phyloP scores from a whole-genome alignment of 2,329 filamentous ascomycete species.

The Byssoonygena ceratinophila region DNA sequence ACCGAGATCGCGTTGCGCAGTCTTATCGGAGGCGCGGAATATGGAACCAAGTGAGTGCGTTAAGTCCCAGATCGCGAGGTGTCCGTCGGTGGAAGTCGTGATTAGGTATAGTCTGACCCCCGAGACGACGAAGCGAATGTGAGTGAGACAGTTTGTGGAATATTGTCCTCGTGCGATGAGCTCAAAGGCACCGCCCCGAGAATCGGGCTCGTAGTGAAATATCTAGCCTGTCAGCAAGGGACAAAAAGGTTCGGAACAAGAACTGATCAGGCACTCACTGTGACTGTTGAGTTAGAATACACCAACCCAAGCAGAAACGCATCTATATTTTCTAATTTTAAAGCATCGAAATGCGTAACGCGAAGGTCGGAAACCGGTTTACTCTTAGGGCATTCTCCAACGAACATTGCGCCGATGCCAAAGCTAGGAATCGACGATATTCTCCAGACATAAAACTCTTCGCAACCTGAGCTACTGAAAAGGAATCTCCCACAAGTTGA shows the following conservation, averaged over 20 bases:
- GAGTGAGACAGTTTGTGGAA: conserved; percentile 65
- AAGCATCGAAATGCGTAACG: conserved; percentile 66
- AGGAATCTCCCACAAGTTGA: conserved; percentile 55
- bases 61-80: conserved; percentile 53
- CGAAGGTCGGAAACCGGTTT: conserved; percentile 56
- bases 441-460: conserved; percentile 83
- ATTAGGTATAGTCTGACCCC: conserved; percentile 37
- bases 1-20: neutral
- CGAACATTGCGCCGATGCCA: conserved; percentile 44
- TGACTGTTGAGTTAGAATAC: conserved; percentile 74
- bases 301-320: conserved; percentile 56
- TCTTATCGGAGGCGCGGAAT: conserved; percentile 20
- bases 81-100: conserved; percentile 76
- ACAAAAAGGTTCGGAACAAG: conserved; percentile 11
- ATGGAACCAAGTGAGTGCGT: conserved; percentile 23
- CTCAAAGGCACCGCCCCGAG: conserved; percentile 21
- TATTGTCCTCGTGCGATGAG: conserved; percentile 49
- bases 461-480: conserved; percentile 75
- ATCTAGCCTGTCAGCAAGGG: conserved; percentile 31
- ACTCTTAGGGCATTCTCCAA: conserved; percentile 40
- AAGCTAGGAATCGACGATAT: conserved; percentile 47
- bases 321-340: conserved; percentile 22
- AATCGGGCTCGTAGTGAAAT: conserved; percentile 33
- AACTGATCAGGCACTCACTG: conserved; percentile 32
- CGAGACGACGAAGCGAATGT: conserved; percentile 38